Evolutionary conservation across 164 flowering plant species (phyloP), one percentile per base, ranked within the genome.

Genomic region (Aristolochia contorta): DNA sequence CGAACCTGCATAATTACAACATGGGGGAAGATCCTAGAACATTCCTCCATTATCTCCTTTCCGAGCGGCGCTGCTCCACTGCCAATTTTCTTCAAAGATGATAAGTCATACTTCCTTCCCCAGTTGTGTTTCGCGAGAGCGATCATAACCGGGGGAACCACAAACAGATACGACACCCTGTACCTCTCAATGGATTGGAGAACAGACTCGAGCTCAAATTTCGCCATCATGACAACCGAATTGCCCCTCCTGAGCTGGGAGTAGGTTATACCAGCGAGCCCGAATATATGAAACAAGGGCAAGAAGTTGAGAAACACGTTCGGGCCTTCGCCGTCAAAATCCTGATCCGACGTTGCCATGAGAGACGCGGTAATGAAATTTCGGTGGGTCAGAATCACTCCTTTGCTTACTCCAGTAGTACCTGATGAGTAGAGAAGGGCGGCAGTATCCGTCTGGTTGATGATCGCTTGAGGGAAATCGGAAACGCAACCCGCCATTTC

Each of bases 51-150:
- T 75, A 85, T 46, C n/a, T 87, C 96, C 72, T 82, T 85, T 61
- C 85, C 87, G 50, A 92, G 63, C 32, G 96, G 98, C 0, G 98
- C 96, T 0, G 94, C 96, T 6, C 98, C 96, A 0, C 86, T 80
- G 16, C 83, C 83, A 32, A 89, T 67, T 32, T 65, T 62, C 73
- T 62, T 79, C 66, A 92, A 57, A 0, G 91, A 82, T 2, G 93
- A 83, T 54, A 92, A 66, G 62, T 89, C 83, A 57, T 74, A 89
- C 69, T 77, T 84, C 62, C 71, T 77, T 33, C 73, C 74, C 61
- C 62, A 63, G 54, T 67, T 68, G 57, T 77, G 73, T 74, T 92
- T 91, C 5, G 87, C 86, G 67, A 92, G 59, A 21, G 89, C 95
- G 54, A 85, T 68, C 52, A 92, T 61, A 15, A 87, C 66, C 0